These are phyloP conservation scores for Populus pruinosa DNA, from an alignment of 345 rosid genomes.

Conservation along the genomic window DNA sequence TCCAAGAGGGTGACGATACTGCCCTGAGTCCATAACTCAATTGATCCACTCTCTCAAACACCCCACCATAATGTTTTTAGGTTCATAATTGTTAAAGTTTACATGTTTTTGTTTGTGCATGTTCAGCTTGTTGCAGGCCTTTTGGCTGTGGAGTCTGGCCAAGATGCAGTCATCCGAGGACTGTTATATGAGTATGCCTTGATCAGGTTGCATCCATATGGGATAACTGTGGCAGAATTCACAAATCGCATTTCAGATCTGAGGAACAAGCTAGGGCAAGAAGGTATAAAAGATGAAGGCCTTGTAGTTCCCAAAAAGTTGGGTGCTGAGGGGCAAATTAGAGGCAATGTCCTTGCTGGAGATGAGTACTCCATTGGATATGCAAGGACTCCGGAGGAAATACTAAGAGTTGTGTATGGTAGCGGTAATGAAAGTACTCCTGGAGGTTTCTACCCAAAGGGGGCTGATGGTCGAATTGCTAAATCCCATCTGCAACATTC, in stretches of 20 bases:
- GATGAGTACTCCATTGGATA: conserved; percentile 37
- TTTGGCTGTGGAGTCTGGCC: conserved; percentile 74
- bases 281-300: conserved; percentile 54
- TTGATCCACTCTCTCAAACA: neutral
- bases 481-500: conserved; percentile 24
- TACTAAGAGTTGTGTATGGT: conserved; percentile 58
- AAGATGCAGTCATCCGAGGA: conserved; percentile 65
- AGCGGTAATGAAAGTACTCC: conserved; percentile 46
- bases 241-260: conserved; percentile 34
- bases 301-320: conserved; percentile 24
- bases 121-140: conserved; percentile 71
- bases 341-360: conserved; percentile 56
- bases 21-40: no score
- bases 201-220: conserved; percentile 34
- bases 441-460: conserved; percentile 70
- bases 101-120: neutral
- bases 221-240: conserved; percentile 38
- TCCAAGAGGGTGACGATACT: conserved; percentile 41
- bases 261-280: conserved; percentile 38
- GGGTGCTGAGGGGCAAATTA: conserved; percentile 42
- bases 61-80: neutral
- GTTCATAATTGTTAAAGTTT: neutral
- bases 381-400: conserved; percentile 52
- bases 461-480: conserved; percentile 59
- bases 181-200: conserved; percentile 40